These are phyloP conservation scores for Ophiognomonia clavigignenti-juglandacearum DNA, from an alignment of 2,329 filamentous ascomycete genomes.

Conservation along the genomic window DNA sequence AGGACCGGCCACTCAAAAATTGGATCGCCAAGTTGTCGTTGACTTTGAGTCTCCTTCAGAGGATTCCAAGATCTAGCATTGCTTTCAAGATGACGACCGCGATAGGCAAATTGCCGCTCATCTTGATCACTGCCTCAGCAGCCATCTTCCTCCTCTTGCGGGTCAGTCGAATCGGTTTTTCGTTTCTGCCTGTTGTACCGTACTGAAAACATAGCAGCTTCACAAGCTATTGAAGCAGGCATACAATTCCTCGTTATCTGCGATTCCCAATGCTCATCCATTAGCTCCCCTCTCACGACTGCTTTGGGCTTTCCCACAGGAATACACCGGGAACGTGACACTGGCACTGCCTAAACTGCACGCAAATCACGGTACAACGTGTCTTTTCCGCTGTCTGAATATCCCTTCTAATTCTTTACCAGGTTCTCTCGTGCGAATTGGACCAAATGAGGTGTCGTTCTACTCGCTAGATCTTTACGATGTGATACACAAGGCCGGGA, in stretches of 20 bases:
- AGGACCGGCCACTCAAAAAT: too few species aligned
- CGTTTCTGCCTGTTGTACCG: neutral
- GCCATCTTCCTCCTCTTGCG: too few species aligned
- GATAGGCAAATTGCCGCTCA: too few species aligned
- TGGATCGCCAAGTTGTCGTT: too few species aligned
- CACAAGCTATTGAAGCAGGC: neutral
- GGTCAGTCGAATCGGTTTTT: too few species aligned
- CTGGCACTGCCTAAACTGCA: slow-evolving; percentile 21
- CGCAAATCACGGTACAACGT: slow-evolving; percentile 16
- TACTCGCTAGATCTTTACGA: slow-evolving; percentile 24
- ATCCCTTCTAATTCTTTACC: neutral
- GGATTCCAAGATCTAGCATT: too few species aligned
- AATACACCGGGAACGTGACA: slow-evolving; percentile 20
- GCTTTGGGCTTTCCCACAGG: slow-evolving; percentile 20
- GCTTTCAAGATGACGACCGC: too few species aligned
- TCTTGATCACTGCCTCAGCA: too few species aligned
- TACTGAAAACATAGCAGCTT: neutral
- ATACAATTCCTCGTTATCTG: slow-evolving; percentile 15
- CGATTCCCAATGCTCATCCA: slow-evolving; percentile 19
- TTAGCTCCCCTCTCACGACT: slow-evolving; percentile 20
- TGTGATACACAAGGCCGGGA: slow-evolving; percentile 21
- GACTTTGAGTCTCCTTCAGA: too few species aligned
- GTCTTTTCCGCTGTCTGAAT: accelerated
- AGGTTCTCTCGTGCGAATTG: slow-evolving; percentile 21
- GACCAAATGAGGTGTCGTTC: slow-evolving; percentile 22